phyloP scores from a whole-genome alignment of 179 eudicot species.

The Camellia oleifera region DNA sequence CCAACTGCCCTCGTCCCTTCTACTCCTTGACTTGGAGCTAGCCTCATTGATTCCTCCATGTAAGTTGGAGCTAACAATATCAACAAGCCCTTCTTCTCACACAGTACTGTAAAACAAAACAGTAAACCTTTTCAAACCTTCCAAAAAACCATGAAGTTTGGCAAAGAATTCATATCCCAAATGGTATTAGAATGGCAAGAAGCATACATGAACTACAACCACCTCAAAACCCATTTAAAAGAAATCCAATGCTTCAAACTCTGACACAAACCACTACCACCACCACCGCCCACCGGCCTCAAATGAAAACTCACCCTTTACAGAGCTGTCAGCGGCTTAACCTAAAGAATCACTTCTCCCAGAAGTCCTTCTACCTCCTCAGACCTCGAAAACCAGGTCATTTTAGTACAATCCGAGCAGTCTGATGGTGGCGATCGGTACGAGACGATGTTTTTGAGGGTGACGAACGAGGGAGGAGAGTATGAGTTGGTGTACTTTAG shows the following conservation, averaged over 20 bases:
- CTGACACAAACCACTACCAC: not conserved
- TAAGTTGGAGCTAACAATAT: too few relatives aligned
- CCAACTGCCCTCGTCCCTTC: too few relatives aligned
- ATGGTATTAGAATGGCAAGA: conserved; percentile 43
- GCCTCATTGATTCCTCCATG: too few relatives aligned
- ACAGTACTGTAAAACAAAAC: too few relatives aligned
- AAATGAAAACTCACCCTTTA: conserved; percentile 20
- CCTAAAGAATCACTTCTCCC: too few relatives aligned
- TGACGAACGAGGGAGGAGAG: conserved; percentile 35
- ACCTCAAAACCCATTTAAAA: conserved; percentile 25
- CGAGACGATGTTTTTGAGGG: conserved; percentile 19
- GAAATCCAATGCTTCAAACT: conserved; percentile 11
- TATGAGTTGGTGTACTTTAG: conserved; percentile 35
- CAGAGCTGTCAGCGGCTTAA: conserved; percentile 30
- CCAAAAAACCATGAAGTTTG: conserved; percentile 33
- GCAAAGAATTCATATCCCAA: conserved; percentile 32
- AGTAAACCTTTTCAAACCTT: too few relatives aligned
- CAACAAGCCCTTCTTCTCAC: too few relatives aligned
- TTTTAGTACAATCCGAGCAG: too few relatives aligned
- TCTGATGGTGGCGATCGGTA: not conserved
- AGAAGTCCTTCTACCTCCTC: too few relatives aligned
- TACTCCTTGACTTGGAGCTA: too few relatives aligned
- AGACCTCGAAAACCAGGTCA: conserved; percentile 1
- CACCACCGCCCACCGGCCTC: not conserved
- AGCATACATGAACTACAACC: conserved; percentile 35